A percentile compares a stretch with the other conserved stretches of the same genome.
Evolutionary conservation across 2,329 filamentous ascomycete species (phyloP).

Genomic region (Xylariaceae sp.): DNA sequence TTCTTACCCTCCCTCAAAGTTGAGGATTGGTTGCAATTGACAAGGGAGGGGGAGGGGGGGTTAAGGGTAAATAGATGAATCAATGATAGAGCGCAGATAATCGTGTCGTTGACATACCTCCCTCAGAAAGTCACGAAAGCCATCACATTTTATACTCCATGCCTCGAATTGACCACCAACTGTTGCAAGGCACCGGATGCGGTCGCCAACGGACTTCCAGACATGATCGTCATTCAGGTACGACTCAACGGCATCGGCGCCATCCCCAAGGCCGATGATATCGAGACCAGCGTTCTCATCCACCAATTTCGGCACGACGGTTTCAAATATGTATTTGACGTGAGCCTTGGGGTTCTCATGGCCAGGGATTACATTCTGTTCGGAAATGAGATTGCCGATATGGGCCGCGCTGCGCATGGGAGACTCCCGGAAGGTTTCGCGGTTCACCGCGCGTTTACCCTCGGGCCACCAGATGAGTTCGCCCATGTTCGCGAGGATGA

Average conservation of each 20-base stretch:
- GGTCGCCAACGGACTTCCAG: constrained; percentile 41
- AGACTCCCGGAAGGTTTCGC: constrained; percentile 49
- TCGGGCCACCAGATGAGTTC: constrained; percentile 72
- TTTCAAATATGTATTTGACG: constrained; percentile 59
- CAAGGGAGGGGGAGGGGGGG: background rate
- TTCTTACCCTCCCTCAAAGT: constrained; percentile 20
- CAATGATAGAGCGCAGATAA: background rate
- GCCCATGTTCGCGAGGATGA: constrained; percentile 74
- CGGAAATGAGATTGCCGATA: constrained; percentile 45
- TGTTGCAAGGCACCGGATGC: constrained; percentile 45
- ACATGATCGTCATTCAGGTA: constrained; percentile 53
- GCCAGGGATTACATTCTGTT: constrained; percentile 51
- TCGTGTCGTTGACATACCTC: constrained; percentile 37
- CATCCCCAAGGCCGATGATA: constrained; percentile 65
- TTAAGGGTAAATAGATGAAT: background rate
- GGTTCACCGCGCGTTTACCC: constrained; percentile 54
- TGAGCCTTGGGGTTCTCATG: constrained; percentile 57
- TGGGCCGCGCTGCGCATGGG: constrained; percentile 61
- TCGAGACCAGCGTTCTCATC: constrained; percentile 52
- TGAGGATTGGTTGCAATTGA: constrained; percentile 6
- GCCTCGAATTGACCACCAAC: constrained; percentile 43
- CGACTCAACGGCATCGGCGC: constrained; percentile 50
- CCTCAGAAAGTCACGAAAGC: constrained; percentile 45
- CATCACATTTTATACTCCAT: constrained; percentile 37
- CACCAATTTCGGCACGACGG: constrained; percentile 50